Base-by-base conservation (phyloP, 2,329 filamentous ascomycete species). In the Aureobasidium namibiae region DNA sequence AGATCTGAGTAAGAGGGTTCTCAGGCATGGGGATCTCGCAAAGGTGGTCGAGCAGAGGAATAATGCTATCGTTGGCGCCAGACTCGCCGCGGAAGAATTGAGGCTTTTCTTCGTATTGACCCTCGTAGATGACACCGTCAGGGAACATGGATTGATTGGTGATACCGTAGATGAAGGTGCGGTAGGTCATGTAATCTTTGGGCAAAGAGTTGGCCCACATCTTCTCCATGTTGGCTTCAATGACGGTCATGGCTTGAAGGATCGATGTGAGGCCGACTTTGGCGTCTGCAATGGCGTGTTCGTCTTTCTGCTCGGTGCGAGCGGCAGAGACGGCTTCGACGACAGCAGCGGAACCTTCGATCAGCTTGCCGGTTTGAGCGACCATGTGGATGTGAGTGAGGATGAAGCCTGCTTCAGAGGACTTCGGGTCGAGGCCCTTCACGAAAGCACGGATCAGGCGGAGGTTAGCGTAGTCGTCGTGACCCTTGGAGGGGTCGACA, bases 321-420 rank as follows among this genome's bases (percentile, higher is more conserved):
- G 24, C 42, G 8, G 42, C 11, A 1, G 68, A 65, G 53, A 76
- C 72, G 31, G 74, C 73, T 42, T 87, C 80, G 24, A 95, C 79
- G 53, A 87, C 82, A 54, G 83, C 79, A 48, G 90, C 80, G 3
- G 85, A 83, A 33, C 90, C 90, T 42, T 83, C 80, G 48, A 96
- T 85, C 1, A 97, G 79, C 0, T 84, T 82, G 0, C 87, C 87
- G 0, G 91, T 92, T 73, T 95, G 85, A 70, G 86, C 86, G 52
- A 96, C 92, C 92, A 96, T 97, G 73, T 95, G 90, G 54, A 97
- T 86, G 72, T 96, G 92, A 4, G 94, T 92, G 13, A 96, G 82
- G n/a, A 96, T 90, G 71, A 97, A 96, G 52, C 92, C 92, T 0
- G 92, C 92, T 73, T 96, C 92, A 8, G 91, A 96, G 3, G 90